These are phyloP conservation scores for Solanum sitiens DNA, from an alignment of 257 asterid genomes.

Conservation along the genomic window DNA sequence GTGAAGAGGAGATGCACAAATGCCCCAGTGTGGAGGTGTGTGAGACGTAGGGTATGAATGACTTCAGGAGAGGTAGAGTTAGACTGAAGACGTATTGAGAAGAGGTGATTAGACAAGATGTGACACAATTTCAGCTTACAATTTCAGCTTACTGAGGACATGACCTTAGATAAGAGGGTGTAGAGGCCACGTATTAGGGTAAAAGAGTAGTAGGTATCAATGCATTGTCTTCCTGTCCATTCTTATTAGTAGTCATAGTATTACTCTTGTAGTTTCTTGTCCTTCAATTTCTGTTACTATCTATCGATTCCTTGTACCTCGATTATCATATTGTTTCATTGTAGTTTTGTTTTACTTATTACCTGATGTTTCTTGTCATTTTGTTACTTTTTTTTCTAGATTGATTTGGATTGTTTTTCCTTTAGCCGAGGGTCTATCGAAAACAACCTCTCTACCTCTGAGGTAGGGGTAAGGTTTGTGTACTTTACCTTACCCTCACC, in stretches of 20 bases:
- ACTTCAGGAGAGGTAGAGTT: neutral
- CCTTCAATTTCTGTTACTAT: neutral
- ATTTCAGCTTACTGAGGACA: neutral
- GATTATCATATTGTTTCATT: neutral
- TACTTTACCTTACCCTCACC: neutral
- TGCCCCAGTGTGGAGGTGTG: neutral
- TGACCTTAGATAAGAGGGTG: neutral
- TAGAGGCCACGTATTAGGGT: neutral
- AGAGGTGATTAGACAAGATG: neutral
- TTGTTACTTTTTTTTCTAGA: neutral
- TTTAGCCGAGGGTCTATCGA: neutral
- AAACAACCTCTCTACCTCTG: neutral
- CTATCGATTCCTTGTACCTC: neutral
- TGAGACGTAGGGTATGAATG: neutral
- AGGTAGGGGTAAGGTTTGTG: neutral
- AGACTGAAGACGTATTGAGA: neutral
- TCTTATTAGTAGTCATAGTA: neutral
- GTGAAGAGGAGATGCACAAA: neutral
- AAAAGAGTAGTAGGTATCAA: neutral
- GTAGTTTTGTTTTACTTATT: neutral
- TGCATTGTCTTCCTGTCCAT: neutral
- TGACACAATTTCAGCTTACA: neutral
- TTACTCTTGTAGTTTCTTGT: neutral
- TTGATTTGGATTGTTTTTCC: neutral
- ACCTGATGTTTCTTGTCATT: neutral